Percentiles rank a stretch among this genome's conserved stretches.
These are phyloP conservation scores for Camelina neglecta DNA, from an alignment of 345 rosid genomes.

Conservation along the genomic window DNA sequence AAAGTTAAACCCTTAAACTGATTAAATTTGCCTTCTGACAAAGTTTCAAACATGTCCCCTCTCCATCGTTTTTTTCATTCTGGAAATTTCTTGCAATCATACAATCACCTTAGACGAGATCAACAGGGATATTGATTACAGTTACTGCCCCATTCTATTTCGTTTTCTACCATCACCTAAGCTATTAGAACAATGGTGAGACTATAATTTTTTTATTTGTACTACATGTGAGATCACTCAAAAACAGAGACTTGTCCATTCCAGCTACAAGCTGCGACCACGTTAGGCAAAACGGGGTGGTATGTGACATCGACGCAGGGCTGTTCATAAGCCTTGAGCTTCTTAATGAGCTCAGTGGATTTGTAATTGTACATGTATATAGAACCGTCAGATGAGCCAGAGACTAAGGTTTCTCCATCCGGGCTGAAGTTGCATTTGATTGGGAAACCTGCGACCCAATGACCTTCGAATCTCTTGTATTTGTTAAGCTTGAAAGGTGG, in stretches of 20 bases:
- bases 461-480: conserved; percentile 71
- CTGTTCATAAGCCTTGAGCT: conserved; percentile 67
- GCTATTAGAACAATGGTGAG: neutral
- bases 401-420: conserved; percentile 66
- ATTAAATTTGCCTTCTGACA: conserved; percentile 13
- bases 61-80: neutral
- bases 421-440: conserved; percentile 79
- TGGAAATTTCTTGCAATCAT: neutral
- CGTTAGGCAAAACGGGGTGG: conserved; percentile 69
- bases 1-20: neutral
- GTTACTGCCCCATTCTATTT: neutral
- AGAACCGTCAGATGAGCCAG: conserved; percentile 83
- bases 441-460: conserved; percentile 83
- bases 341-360: conserved; percentile 57
- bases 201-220: neutral
- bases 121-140: neutral
- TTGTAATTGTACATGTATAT: conserved; percentile 59
- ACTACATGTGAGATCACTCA: conserved; percentile 17
- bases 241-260: conserved; percentile 54
- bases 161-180: conserved; percentile 3
- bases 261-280: conserved; percentile 83
- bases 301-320: conserved; percentile 70
- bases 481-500: conserved; percentile 89
- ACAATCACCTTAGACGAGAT: neutral
- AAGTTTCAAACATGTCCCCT: neutral